A percentile compares a stretch with the other conserved stretches of the same genome.
These are phyloP conservation scores for Starmerella cellae DNA, from an alignment of 805 yeast genomes.

Conservation along the genomic window DNA sequence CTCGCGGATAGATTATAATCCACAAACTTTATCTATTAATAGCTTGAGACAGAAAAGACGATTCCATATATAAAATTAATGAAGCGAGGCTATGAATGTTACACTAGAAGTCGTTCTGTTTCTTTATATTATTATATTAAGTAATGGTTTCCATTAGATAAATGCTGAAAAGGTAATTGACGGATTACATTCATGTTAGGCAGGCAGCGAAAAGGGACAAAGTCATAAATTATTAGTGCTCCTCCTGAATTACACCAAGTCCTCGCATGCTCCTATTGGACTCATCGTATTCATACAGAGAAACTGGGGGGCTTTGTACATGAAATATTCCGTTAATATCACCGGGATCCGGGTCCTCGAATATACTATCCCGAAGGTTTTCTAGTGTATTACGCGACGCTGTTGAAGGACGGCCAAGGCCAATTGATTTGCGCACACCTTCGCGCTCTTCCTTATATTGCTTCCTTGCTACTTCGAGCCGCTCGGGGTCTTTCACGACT, in stretches of 20 bases:
- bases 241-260: slow-evolving; percentile 11
- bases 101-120: too few species aligned
- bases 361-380: slow-evolving; percentile 16
- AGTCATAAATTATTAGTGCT: slow-evolving; percentile 7
- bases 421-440: slow-evolving; percentile 23
- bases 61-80: too few species aligned
- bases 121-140: too few species aligned
- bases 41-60: too few species aligned
- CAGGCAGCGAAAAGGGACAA: too few species aligned
- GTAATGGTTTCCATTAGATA: too few species aligned
- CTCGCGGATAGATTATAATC: too few species aligned
- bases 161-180: too few species aligned
- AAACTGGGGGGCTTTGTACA: neutral
- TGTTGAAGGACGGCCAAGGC: slow-evolving; percentile 18
- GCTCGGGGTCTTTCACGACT: slow-evolving; percentile 22
- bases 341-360: slow-evolving; percentile 15
- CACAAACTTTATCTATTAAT: too few species aligned
- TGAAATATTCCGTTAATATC: slow-evolving; percentile 9
- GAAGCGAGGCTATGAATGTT: too few species aligned
- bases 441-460: slow-evolving; percentile 23
- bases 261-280: neutral
- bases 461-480: slow-evolving; percentile 22
- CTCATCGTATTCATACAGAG: neutral
- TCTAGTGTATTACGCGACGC: slow-evolving; percentile 22
- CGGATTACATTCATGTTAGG: too few species aligned